phyloP scores from a whole-genome alignment of 306 rosid genomes.

The Prunus salicina region DNA sequence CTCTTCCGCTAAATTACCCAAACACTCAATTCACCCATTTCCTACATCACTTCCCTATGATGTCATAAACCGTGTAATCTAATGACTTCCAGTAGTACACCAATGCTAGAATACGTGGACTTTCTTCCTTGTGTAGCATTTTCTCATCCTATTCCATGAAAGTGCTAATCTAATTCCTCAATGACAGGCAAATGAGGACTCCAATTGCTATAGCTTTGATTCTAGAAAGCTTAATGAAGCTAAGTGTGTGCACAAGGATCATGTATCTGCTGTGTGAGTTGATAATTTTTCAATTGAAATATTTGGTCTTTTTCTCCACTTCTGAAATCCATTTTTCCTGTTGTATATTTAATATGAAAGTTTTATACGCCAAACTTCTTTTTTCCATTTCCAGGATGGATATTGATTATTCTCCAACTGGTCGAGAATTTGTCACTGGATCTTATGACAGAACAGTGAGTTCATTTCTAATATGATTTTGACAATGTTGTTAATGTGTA shows the following conservation, averaged over 20 bases:
- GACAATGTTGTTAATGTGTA: not conserved
- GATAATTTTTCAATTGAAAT: slow-evolving; percentile 4
- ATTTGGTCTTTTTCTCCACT: not conserved
- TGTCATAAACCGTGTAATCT: not conserved
- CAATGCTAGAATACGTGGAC: not conserved
- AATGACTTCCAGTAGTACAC: not conserved
- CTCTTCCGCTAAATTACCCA: too few relatives aligned
- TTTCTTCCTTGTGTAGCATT: slow-evolving; percentile 8
- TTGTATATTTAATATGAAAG: not conserved
- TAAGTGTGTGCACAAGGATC: slow-evolving; percentile 86
- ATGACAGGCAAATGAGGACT: slow-evolving; percentile 87
- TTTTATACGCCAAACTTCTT: not conserved
- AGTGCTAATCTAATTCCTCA: slow-evolving; percentile 6
- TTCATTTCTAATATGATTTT: slow-evolving; percentile 19
- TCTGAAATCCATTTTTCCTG: not conserved
- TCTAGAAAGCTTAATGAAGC: slow-evolving; percentile 70
- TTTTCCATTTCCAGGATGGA: slow-evolving; percentile 62
- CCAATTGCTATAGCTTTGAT: slow-evolving; percentile 82
- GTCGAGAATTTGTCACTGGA: slow-evolving; percentile 97
- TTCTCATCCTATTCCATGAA: not conserved
- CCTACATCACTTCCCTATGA: not conserved
- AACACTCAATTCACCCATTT: too few relatives aligned
- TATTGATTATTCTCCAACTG: slow-evolving; percentile 94
- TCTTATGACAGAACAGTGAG: slow-evolving; percentile 97
- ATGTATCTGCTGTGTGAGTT: slow-evolving; percentile 92